Evolutionary conservation across 192 early-diverging fungal species (phyloP).

Genomic region (Coemansia sp.): DNA sequence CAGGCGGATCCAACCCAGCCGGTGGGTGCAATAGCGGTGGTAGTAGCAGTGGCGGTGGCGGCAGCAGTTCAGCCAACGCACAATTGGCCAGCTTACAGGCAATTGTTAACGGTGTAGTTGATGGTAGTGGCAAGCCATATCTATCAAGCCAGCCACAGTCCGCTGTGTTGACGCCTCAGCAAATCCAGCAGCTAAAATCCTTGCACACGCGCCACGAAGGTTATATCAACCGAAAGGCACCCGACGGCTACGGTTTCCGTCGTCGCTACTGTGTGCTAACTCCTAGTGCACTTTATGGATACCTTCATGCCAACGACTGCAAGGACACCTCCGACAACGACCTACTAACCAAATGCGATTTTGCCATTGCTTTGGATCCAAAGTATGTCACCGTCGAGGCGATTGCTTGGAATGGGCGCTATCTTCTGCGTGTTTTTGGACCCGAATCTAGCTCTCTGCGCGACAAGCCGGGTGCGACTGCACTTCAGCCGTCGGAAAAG

Average conservation of each 20-base stretch:
- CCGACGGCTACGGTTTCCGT: constrained; percentile 51
- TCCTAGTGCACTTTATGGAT: constrained; percentile 33
- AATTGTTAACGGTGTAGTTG: constrained; percentile 5
- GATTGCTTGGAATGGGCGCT: constrained; percentile 51
- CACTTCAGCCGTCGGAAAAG: constrained; percentile 25
- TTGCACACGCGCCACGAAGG: constrained; percentile 41
- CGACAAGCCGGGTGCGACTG: constrained; percentile 37
- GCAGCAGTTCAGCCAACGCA: neutral
- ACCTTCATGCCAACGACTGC: constrained; percentile 36
- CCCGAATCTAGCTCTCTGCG: constrained; percentile 32
- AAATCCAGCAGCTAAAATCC: constrained; percentile 22
- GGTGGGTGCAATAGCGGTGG: neutral
- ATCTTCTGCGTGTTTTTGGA: constrained; percentile 46
- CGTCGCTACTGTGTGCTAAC: constrained; percentile 50
- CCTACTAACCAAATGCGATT: constrained; percentile 33
- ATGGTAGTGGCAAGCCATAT: constrained; percentile 12
- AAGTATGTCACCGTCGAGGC: constrained; percentile 41
- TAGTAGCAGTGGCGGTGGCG: neutral
- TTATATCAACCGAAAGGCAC: constrained; percentile 47
- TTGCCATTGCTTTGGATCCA: constrained; percentile 43
- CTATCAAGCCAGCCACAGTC: constrained; percentile 10
- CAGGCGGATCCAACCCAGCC: neutral
- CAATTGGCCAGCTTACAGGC: constrained; percentile 6
- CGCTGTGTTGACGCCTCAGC: constrained; percentile 25
- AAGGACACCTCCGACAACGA: constrained; percentile 19